Base-by-base conservation (phyloP, 2,329 filamentous ascomycete species). In the Exophiala bonariae region DNA sequence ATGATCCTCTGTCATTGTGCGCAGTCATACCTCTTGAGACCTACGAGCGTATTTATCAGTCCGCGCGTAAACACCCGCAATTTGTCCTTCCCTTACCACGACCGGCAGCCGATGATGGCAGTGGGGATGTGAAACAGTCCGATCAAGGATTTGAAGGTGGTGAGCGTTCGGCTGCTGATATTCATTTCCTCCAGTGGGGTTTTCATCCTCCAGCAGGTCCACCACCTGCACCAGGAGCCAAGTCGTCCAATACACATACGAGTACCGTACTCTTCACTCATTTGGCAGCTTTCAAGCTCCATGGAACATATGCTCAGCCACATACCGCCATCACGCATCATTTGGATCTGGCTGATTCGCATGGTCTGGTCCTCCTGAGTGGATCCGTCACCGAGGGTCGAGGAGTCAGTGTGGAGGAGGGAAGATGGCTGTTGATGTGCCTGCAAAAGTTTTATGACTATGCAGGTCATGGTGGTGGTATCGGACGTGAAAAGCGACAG, bases 281-380 rank as follows among this genome's bases (percentile, higher is more conserved):
- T 63, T 78, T 99, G 23, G 92, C 89, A 13, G 89, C 96, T 66
- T 99, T 87, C 74, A 96, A 97, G 76, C 72, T 89, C 48, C 80
- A 92, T 41, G 91, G 91, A 41, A 88, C 96, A 67, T 99, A 83
- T 63, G 89, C 89, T 35, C 82, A 86, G 67, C 91, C 93, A 37
- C 93, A 99, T 64, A 99, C 93, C 0, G 96, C 89, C 2, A 76
- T 97, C 45, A 96, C 92, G 32, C 90, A 97, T 68, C 89, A 99
- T 69, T 72, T 86, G 13, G 93, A 99, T 67, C 72, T 96, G 2
- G 81, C 81, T 0, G 75, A 79, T 49, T 79, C 82, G 8, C 88
- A 89, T 60, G 88, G 84, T 4, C 63, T 97, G 19, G 90, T 96
- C 11, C 73, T 99, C 54, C 85, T 96, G 75, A 87, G 93, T 63